Base-by-base conservation (phyloP, 768 basidiomycete genomes). In the Pisolithus marmoratus region DNA sequence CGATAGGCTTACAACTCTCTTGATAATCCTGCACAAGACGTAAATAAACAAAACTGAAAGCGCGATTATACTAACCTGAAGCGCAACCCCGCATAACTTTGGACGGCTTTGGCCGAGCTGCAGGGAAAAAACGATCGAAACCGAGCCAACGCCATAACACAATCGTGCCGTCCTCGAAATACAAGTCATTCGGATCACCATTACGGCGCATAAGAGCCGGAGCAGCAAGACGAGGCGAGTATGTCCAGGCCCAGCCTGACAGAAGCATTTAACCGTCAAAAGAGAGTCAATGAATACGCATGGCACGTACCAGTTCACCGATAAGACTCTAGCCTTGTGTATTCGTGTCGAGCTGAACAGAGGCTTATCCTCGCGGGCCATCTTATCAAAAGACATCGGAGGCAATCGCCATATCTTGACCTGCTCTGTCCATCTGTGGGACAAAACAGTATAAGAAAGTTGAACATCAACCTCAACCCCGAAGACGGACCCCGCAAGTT, bases 371-470 rank as follows among this genome's bases (percentile, higher is more conserved):
- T 85, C 83, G 31, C 85, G 74, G 45, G 72, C 69, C 46, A 83
- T 68, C 46, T 63, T 54, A n/a, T 72, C 64, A 3, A 55, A 49
- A 19, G 70, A 62, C 31, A 65, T 70, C 2, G 64, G 67, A 23
- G 78, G 75, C 19, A 85, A 66, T 43, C 74, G 70, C 89, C 89
- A 91, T 6, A 91, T 87, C 65, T 90, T 90, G 31, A 89, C 79
- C n/a, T 3, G 74, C 70, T 52, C 86, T 78, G 56, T 91, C 89
- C 57, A 88, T 72, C 88, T 90, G 14, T 14, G 49, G 14, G 51
- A 31, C 23, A 52, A 15, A 3, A 58, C 48, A 56, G 12, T 26
- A 23, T 27, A 41, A 15, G n/a, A 14, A 42, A 38, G 38, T 19
- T 49, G 38, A 5, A 41, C 27, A 31, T 23, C 40, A 15, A 23